Evolutionary conservation across 2,329 filamentous ascomycete species (phyloP), one percentile per base, ranked within the genome.

Genomic region (Helicocarpus griseus): DNA sequence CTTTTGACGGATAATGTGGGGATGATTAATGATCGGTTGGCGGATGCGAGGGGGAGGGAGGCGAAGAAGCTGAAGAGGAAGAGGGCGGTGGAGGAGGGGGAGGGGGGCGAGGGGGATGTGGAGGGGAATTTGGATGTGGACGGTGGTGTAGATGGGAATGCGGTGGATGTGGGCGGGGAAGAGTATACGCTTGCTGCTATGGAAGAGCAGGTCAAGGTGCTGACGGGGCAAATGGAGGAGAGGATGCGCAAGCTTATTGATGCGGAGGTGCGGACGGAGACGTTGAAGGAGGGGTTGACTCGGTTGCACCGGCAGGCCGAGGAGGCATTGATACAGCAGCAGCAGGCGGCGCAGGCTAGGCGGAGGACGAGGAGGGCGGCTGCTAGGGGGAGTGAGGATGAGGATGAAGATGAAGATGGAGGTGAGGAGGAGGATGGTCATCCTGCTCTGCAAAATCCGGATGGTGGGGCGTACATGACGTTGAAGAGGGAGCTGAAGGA

Each of bases 221-320:
- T 79, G 57, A 84, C 80, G 1, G 63, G 66, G 26, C 70, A 73
- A 48, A 71, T 85, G 61, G 83, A 86, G 57, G 70, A 75, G 60
- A 72, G 69, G 43, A 75, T 85, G 60, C 73, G 82, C 14, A 68
- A 73, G 11, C 64, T 80, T 46, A 77, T 86, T 53, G 83, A 86
- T 64, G 71, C 72, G 7, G 70, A 76, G 52, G 67, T 73, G 7
- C 73, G 70, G 53, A 62, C 79, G 13, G 64, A 72, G 50, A 61
- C 64, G 4, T 61, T 80, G 41, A 67, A 69, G 28, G 68, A 71
- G 11, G 66, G 70, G 2, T 54, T 83, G 4, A 58, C 62, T 3
- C 68, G 69, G 53, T 60, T 81, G 57, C 67, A 59, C 53, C 63
- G 44, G 54, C 73, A 70, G n/a, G 61, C 64, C 2, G 56, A 58